Conservation (phyloP, 345 rosid species). For the Carallia pectinifolia region DNA sequence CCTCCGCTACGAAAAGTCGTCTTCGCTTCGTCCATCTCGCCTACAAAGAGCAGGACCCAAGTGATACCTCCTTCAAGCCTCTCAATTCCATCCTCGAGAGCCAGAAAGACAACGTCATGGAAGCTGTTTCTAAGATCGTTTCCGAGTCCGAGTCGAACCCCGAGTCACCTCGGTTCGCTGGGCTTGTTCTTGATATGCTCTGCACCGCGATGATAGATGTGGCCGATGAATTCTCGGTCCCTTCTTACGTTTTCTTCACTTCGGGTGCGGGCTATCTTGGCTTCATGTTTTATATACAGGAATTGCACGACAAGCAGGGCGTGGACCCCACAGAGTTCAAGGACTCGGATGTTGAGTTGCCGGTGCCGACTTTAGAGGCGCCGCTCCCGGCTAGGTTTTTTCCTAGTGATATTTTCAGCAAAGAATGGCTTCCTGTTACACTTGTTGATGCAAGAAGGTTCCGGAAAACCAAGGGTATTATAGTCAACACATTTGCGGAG, state of each 20-base stretch:
- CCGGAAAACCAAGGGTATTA: neutral
- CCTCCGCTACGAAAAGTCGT: conserved; percentile 23
- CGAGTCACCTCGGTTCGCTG: conserved; percentile 5
- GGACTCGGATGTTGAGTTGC: conserved; percentile 11
- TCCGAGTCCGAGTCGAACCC: neutral
- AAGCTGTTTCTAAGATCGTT: conserved; percentile 12
- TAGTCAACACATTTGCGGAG: conserved; percentile 13
- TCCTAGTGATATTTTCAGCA: neutral
- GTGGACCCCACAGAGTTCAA: conserved; percentile 2
- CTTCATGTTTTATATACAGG: neutral
- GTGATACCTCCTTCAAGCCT: neutral
- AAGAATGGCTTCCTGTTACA: neutral
- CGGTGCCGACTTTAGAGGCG: neutral
- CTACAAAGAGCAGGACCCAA: neutral
- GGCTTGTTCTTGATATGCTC: conserved; percentile 20
- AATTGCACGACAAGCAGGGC: conserved; percentile 3
- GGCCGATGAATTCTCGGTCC: conserved; percentile 19
- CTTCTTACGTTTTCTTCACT: conserved; percentile 20
- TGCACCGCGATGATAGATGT: conserved; percentile 13
- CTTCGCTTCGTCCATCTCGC: conserved; percentile 39
- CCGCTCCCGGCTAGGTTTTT: neutral
- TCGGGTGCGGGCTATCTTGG: conserved; percentile 13
- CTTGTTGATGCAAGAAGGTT: neutral
- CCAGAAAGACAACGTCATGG: conserved; percentile 15
- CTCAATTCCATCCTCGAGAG: conserved; percentile 6